Evolutionary conservation across 2,329 filamentous ascomycete species (phyloP).

Genomic region (Alternaria alternata): DNA sequence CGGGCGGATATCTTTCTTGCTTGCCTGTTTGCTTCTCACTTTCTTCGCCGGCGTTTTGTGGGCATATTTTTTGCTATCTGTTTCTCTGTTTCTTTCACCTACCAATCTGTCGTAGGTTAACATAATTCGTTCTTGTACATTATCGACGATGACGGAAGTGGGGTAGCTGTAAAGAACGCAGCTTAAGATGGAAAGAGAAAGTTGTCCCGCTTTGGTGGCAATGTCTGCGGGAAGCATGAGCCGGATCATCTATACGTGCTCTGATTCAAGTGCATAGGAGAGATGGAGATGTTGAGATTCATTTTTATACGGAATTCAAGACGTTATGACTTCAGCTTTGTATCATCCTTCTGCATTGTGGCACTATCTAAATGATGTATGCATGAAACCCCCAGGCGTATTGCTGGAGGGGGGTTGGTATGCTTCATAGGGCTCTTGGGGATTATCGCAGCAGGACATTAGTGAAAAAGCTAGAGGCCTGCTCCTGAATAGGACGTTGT

Average conservation of each 20-base stretch:
- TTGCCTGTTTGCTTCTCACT: constrained; percentile 10
- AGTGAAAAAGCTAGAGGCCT: too few species aligned
- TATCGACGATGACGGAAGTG: constrained; percentile 19
- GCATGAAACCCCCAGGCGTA: too few species aligned
- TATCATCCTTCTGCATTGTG: too few species aligned
- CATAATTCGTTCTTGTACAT: constrained; percentile 44
- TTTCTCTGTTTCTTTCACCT: neutral
- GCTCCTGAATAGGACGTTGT: too few species aligned
- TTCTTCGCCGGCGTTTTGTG: neutral
- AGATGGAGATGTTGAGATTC: constrained; percentile 4
- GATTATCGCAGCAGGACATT: neutral
- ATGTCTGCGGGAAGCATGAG: neutral
- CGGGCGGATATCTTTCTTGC: constrained; percentile 11
- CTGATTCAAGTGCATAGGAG: neutral
- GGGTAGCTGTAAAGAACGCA: neutral
- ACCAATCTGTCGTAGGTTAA: constrained; percentile 11
- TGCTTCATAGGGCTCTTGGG: neutral
- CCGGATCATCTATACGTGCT: neutral
- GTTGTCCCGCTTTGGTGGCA: neutral
- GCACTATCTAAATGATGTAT: too few species aligned
- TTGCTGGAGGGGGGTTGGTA: too few species aligned
- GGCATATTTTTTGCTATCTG: neutral
- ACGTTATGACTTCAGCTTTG: constrained; percentile 40
- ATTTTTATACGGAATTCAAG: constrained; percentile 40
- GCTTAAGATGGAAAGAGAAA: neutral